Conservation (phyloP, 305 asterid species). For the Plantago rigida region DNA sequence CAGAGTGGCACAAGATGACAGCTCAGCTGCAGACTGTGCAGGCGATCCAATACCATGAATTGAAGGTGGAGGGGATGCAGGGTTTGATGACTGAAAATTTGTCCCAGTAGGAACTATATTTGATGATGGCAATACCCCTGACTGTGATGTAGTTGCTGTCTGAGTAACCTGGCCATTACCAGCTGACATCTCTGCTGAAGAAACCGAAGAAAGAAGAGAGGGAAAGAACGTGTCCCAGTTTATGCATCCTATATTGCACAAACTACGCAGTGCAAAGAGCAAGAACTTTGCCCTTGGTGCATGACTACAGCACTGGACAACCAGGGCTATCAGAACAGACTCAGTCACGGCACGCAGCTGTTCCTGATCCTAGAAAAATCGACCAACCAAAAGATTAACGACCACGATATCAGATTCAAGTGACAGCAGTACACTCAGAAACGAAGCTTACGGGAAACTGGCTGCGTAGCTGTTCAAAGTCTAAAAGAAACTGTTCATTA, state of each 20-base stretch:
- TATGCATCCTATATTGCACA: slow-evolving; percentile 62
- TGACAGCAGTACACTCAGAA: slow-evolving; percentile 13
- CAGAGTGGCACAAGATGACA: slow-evolving; percentile 48
- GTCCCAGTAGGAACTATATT: slow-evolving; percentile 40
- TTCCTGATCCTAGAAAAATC: slow-evolving; percentile 67
- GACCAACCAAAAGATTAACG: slow-evolving; percentile 6
- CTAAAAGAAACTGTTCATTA: slow-evolving; percentile 73
- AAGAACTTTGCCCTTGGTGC: slow-evolving; percentile 94
- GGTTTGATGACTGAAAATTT: slow-evolving; percentile 65
- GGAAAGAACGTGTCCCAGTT: slow-evolving; percentile 94
- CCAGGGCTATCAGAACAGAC: slow-evolving; percentile 67
- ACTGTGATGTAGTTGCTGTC: slow-evolving; percentile 54
- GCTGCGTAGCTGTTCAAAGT: slow-evolving; percentile 75
- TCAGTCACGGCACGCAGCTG: slow-evolving; percentile 72
- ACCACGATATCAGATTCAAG: slow-evolving; percentile 6
- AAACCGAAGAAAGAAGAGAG: slow-evolving; percentile 75
- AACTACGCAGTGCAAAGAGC: slow-evolving; percentile 72
- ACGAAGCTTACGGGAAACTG: slow-evolving; percentile 53
- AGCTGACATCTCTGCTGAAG: slow-evolving; percentile 68
- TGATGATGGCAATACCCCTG: slow-evolving; percentile 57
- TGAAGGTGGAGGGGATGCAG: slow-evolving; percentile 78
- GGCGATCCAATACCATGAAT: slow-evolving; percentile 90
- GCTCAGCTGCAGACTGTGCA: slow-evolving; percentile 67
- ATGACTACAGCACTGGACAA: slow-evolving; percentile 77
- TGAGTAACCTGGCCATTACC: slow-evolving; percentile 67